Base-by-base conservation (phyloP, 805 yeast species). In the Jamesozyma piceae region DNA sequence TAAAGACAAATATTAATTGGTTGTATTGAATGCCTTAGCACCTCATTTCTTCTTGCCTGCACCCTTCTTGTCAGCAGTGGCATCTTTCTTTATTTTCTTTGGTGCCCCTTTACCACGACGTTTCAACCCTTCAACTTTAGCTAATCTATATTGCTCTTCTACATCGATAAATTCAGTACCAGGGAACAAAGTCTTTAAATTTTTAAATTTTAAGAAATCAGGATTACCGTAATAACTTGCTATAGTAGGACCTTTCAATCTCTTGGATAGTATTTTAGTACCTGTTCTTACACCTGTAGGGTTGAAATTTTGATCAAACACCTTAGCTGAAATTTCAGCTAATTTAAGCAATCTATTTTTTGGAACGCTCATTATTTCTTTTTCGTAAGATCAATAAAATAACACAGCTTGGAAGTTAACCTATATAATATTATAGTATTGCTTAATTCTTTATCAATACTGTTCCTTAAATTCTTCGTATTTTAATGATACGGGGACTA, bases 81-180 rank as follows among this genome's bases (percentile, higher is more conserved):
- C 68, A 35, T 55, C 60, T 50, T 69, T 74, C 53, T 71, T 74
- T 66, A 73, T 76, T 71, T 84, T 84, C 70, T 80, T 76, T 53
- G 92, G 94, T 11, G 92, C 87, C 63, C 90, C 89, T 65, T 84
- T 84, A 64, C 86, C 89, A 76, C 92, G 82, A 74, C 82, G 80
- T 71, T 79, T 83, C 64, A 85, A 73, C 43, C 68, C 69, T 44
- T 66, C 77, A 19, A 77, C 78, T 76, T 78, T 78, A 45, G 68
- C 73, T 47, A 81, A 56, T 63, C 95, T 73, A 63, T 80, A 78
- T 35, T 72, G 75, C 59, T 84, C 94, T 46, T 75, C 77, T 42
- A 81, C 82, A 51, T 82, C 82, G 5, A 73, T 71, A 49, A 84
- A 73, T 41, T 68, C 67, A 46, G 66, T 58, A 29, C 62, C 64